These are phyloP conservation scores for Penicillium angulare DNA, from an alignment of 495 filamentous ascomycete species.

Conservation along the genomic window DNA sequence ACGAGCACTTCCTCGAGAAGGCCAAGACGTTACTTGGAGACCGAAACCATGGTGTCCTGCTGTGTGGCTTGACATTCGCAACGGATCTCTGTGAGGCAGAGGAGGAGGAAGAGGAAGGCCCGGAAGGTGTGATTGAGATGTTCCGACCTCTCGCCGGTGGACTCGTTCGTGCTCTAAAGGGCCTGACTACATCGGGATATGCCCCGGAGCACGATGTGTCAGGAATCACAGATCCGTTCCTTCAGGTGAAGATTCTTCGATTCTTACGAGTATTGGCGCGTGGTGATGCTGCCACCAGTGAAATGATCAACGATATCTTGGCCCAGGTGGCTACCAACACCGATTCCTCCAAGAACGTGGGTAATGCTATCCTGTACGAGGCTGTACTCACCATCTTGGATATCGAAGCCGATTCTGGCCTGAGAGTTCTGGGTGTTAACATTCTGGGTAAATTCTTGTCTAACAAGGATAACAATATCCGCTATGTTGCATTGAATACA, in stretches of 20 bases:
- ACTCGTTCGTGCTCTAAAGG: slow-evolving; percentile 88
- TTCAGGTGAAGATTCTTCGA: slow-evolving; percentile 92
- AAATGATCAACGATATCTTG: slow-evolving; percentile 97
- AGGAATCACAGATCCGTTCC: slow-evolving; percentile 96
- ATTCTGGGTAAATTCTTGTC: slow-evolving; percentile 96
- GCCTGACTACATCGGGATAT: slow-evolving; percentile 89
- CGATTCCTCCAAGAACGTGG: slow-evolving; percentile 96
- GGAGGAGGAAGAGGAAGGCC: slow-evolving; percentile 79
- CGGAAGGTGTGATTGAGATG: slow-evolving; percentile 81
- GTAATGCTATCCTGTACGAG: slow-evolving; percentile 97
- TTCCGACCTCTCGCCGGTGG: slow-evolving; percentile 77
- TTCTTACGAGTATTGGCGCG: slow-evolving; percentile 81
- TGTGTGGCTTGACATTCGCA: slow-evolving; percentile 88
- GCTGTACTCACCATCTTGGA: slow-evolving; percentile 96
- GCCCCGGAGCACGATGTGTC: slow-evolving; percentile 97
- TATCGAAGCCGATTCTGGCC: slow-evolving; percentile 93
- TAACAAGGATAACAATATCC: slow-evolving; percentile 98
- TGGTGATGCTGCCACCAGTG: slow-evolving; percentile 85
- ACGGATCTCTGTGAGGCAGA: slow-evolving; percentile 93
- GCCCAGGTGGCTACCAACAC: slow-evolving; percentile 98
- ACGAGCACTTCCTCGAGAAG: slow-evolving; percentile 96
- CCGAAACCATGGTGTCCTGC: slow-evolving; percentile 88
- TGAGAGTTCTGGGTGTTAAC: slow-evolving; percentile 93
- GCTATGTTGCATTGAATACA: slow-evolving; percentile 96
- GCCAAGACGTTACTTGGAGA: slow-evolving; percentile 85